phyloP scores from a whole-genome alignment of 1,139 yeast species.

The Geotrichum phurueaensis region DNA sequence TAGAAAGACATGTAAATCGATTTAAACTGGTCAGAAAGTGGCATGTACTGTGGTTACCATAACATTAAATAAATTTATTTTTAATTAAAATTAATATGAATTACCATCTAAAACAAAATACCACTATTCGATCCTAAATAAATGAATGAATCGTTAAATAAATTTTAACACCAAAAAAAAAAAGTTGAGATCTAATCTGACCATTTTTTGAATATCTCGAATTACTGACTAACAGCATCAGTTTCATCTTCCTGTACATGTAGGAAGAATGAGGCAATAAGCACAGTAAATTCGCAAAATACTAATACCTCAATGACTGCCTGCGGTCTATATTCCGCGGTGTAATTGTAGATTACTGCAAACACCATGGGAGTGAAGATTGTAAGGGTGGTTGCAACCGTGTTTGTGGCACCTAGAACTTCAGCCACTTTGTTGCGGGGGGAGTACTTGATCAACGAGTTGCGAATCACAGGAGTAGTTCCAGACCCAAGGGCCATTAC shows the following conservation, averaged over 20 bases:
- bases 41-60: too few species aligned
- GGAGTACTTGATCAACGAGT: conserved; percentile 48
- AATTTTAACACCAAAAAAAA: too few species aligned
- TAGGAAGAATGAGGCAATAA: not conserved
- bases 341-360: conserved; percentile 27
- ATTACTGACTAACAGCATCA: not conserved
- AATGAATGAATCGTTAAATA: too few species aligned
- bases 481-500: conserved; percentile 33
- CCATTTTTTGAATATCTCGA: not conserved
- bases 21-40: too few species aligned
- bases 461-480: conserved; percentile 43
- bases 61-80: too few species aligned
- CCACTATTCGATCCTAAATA: too few species aligned
- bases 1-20: too few species aligned
- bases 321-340: conserved; percentile 31
- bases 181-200: not conserved
- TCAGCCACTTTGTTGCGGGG: conserved; percentile 32
- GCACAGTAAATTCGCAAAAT: not conserved
- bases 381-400: conserved; percentile 27
- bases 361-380: conserved; percentile 31
- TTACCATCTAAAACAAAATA: too few species aligned
- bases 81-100: too few species aligned
- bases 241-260: not conserved
- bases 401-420: conserved; percentile 33
- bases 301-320: conserved; percentile 22